phyloP scores from a whole-genome alignment of 2,329 filamentous ascomycete species.

The Botrytis fragariae region DNA sequence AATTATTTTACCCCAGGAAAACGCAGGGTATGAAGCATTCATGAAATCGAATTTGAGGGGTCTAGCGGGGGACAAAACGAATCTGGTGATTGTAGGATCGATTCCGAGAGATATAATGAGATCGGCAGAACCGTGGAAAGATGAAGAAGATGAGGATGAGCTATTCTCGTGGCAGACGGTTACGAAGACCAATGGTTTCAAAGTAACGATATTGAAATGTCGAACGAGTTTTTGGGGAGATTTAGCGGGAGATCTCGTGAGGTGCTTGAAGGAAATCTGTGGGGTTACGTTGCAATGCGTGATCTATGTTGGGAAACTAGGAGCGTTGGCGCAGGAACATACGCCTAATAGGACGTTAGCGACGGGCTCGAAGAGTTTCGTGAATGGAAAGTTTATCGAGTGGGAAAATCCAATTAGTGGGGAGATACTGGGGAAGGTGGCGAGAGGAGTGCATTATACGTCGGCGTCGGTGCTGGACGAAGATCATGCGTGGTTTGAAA shows the following conservation, averaged over 20 bases:
- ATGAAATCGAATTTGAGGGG: not conserved
- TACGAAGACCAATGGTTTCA: not conserved
- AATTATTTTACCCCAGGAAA: not conserved
- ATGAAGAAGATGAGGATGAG: not conserved
- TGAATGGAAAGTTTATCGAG: not conserved
- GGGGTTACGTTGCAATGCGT: not conserved
- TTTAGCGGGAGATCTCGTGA: not conserved
- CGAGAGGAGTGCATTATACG: not conserved
- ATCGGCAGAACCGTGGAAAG: not conserved
- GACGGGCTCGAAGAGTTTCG: not conserved
- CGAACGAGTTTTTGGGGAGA: not conserved
- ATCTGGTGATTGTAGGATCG: not conserved
- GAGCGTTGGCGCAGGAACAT: not conserved
- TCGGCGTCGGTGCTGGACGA: constrained; percentile 5
- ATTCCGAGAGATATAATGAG: not conserved
- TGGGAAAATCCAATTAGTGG: not conserved
- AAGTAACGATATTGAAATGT: not conserved
- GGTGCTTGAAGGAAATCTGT: not conserved
- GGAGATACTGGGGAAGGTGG: not conserved
- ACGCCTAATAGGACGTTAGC: not conserved
- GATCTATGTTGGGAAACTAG: not conserved
- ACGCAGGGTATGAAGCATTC: not conserved
- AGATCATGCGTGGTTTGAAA: not conserved
- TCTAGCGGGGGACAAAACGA: not conserved
- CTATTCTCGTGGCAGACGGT: not conserved